phyloP scores from a whole-genome alignment of 179 eudicot genomes.

The Patellifolia procumbens region DNA sequence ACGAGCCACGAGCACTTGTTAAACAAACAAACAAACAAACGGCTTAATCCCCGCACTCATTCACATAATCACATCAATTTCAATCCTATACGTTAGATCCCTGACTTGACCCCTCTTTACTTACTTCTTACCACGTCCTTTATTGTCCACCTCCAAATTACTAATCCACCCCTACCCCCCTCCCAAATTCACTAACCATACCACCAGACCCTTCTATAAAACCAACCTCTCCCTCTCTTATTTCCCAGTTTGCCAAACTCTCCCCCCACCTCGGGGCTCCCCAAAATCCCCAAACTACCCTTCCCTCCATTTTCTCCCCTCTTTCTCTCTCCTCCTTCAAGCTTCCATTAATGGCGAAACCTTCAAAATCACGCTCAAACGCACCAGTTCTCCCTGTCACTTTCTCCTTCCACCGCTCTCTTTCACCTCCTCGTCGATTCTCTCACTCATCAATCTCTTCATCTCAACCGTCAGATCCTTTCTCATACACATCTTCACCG shows the following conservation, averaged over 20 bases:
- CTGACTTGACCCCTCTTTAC: neutral
- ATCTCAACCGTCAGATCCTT: slow-evolving; percentile 33
- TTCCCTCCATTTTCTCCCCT: slow-evolving; percentile 16
- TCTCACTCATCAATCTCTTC: slow-evolving; percentile 30
- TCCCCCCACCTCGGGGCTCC: slow-evolving; percentile 60
- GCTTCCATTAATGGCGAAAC: slow-evolving; percentile 39
- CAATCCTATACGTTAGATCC: slow-evolving; percentile 23
- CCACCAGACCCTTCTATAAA: slow-evolving; percentile 35
- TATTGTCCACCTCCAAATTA: slow-evolving; percentile 10
- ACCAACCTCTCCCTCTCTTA: slow-evolving; percentile 30
- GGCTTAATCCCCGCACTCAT: neutral
- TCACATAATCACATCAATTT: neutral
- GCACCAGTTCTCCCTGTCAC: slow-evolving; percentile 56
- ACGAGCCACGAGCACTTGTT: slow-evolving; percentile 1
- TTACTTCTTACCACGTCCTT: neutral
- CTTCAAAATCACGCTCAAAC: slow-evolving; percentile 58
- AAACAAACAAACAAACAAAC: slow-evolving; percentile 1
- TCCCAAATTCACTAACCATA: slow-evolving; percentile 27
- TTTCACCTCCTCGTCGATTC: slow-evolving; percentile 41
- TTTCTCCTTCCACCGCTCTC: slow-evolving; percentile 44
- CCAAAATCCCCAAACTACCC: slow-evolving; percentile 11
- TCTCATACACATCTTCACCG: slow-evolving; percentile 34
- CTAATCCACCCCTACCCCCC: neutral
- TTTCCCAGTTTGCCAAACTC: slow-evolving; percentile 76
- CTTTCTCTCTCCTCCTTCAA: slow-evolving; percentile 12